Evolutionary conservation across 2,329 filamentous ascomycete species (phyloP).

Genomic region (Zasmidium cellare): DNA sequence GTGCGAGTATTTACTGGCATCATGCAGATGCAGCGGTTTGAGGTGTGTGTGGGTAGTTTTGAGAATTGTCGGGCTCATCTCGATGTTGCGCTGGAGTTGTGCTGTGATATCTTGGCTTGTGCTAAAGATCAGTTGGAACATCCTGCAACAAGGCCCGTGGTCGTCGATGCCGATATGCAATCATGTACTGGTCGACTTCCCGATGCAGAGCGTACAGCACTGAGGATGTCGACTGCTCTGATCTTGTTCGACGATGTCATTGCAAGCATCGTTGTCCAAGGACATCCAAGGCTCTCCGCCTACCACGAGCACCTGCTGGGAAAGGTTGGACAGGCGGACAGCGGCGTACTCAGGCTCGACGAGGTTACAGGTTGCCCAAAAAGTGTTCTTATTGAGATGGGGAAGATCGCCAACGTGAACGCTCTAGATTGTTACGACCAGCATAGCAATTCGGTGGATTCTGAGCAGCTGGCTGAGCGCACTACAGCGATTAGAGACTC

Average conservation of each 20-base stretch:
- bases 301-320: neutral
- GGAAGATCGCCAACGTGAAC: too few species aligned
- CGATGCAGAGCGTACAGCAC: neutral
- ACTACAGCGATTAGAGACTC: too few species aligned
- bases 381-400: neutral
- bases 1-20: neutral
- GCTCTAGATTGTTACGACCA: too few species aligned
- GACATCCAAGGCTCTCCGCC: neutral
- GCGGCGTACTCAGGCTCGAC: neutral
- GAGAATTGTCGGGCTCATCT: neutral
- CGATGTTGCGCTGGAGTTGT: neutral
- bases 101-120: neutral
- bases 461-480: too few species aligned
- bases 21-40: conserved; percentile 2
- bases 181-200: neutral
- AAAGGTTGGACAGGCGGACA: neutral
- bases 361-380: neutral
- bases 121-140: neutral
- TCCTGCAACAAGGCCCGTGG: neutral
- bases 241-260: neutral
- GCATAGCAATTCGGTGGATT: too few species aligned
- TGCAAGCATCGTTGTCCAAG: neutral
- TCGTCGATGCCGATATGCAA: neutral
- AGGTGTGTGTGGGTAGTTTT: neutral
- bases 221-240: neutral